Base-by-base conservation (phyloP, 306 rosid genomes). In the Gillenia trifoliata region DNA sequence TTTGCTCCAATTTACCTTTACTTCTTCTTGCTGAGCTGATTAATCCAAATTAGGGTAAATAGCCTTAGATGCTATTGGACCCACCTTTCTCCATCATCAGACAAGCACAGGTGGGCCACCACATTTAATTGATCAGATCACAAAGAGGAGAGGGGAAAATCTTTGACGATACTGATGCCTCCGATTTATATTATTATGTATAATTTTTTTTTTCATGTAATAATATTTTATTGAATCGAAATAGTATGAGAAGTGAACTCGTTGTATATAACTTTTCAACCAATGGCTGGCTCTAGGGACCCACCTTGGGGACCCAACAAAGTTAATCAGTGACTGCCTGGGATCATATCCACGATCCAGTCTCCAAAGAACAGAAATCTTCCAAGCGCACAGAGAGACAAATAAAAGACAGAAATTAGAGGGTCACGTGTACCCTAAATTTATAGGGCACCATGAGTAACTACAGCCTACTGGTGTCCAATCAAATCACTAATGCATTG, bases 81-180 rank as follows among this genome's bases (percentile, higher is more conserved):
- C 60, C 33, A 36, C 31, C 17, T 40, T n/a, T 8, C 11, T 9
- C 41, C 41, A 38, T 60, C 26, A 57, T 15, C 8, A 12, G n/a
- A 74, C 60, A n/a, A 28, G 16, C 3, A 54, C 34, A 10, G 22
- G 64, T 38, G 81, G 85, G 72, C 45, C 85, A 77, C 85, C 81
- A 66, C 78, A 36, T 59, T n/a, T 49, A 60, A 67, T 72, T 36
- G 75, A 66, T 72, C 75, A 29, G 71, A 65, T 65, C 55, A 29
- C n/a, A 52, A 49, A 20, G 56, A 33, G 41, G 3, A 38, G 41
- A 38, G 11, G 19, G n/a, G 20, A 15, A 40, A 30, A 75, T 71
- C 81, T 49, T n/a, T 20, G 45, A 20, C 30, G 70, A 54, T 41
- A 54, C 43, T 19, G 62, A 76, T 36, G n/a, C 33, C 57, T 57